phyloP scores from a whole-genome alignment of 108 stramenopile species.

The Stephanodiscus triporus region DNA sequence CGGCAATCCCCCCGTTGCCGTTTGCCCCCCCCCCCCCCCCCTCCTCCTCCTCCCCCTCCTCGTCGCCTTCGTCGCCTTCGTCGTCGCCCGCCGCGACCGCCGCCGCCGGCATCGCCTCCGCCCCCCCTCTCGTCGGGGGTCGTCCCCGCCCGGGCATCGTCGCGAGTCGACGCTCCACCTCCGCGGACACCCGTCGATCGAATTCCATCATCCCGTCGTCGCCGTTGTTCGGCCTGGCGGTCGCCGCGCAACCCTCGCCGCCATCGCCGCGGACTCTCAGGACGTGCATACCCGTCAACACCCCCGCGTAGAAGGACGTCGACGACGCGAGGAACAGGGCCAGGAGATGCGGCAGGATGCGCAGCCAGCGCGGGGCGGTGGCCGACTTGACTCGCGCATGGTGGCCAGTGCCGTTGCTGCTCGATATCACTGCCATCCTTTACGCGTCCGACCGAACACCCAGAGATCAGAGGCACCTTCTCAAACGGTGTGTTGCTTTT shows the following conservation, averaged over 20 bases:
- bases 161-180: conserved; percentile 5
- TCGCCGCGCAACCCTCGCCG: too few species aligned
- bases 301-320: not conserved
- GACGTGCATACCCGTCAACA: conserved; percentile 2
- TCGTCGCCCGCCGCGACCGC: not conserved
- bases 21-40: not conserved
- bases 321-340: not conserved
- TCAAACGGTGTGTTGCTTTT: too few species aligned
- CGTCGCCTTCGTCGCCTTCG: not conserved
- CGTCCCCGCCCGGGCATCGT: not conserved
- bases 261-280: too few species aligned
- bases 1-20: not conserved
- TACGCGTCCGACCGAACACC: too few species aligned
- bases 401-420: not conserved
- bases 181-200: not conserved
- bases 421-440: too few species aligned
- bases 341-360: not conserved
- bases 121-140: not conserved
- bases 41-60: not conserved
- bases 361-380: not conserved
- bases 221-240: too few species aligned
- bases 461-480: too few species aligned
- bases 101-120: not conserved
- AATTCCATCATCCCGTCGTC: not conserved
- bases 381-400: too few species aligned